These are phyloP conservation scores for Phytophthora pinifolia DNA, from an alignment of 352 stramenopile genomes.

Conservation along the genomic window DNA sequence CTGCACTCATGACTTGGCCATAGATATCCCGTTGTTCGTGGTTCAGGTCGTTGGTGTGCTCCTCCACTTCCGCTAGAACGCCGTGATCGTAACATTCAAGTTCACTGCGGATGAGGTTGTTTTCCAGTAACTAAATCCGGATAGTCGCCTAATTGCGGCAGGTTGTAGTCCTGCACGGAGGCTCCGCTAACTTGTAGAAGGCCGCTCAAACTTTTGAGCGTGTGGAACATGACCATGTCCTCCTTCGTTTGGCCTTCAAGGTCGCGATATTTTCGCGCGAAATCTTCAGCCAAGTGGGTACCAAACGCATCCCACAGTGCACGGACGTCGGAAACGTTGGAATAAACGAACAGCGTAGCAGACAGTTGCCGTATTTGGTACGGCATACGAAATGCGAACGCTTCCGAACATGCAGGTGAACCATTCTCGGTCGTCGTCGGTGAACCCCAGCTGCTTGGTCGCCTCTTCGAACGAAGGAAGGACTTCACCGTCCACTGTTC, in stretches of 20 bases:
- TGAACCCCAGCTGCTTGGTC: no score
- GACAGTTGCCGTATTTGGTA: slow-evolving; percentile 38
- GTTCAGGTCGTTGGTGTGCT: not conserved
- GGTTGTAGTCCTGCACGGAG: not conserved
- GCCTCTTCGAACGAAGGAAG: no score
- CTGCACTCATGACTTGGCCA: slow-evolving; percentile 7
- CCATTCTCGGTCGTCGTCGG: slow-evolving; percentile 24
- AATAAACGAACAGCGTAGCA: slow-evolving; percentile 29
- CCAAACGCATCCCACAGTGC: slow-evolving; percentile 23
- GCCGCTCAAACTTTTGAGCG: no score
- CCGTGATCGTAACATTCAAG: slow-evolving; percentile 5
- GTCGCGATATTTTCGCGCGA: not conserved
- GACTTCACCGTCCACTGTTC: no score
- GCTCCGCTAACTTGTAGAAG: no score
- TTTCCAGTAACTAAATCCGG: no score
- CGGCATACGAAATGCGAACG: slow-evolving; percentile 14
- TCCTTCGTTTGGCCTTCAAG: no score
- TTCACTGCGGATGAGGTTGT: no score
- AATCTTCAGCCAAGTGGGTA: slow-evolving; percentile 12
- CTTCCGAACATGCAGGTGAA: slow-evolving; percentile 20
- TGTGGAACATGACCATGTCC: no score
- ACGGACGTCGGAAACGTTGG: not conserved
- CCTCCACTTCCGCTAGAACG: not conserved
- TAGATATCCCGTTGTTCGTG: slow-evolving; percentile 13
- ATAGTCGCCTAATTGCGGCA: not conserved